Conservation (phyloP, 305 asterid genomes). For the Striga hermonthica region DNA sequence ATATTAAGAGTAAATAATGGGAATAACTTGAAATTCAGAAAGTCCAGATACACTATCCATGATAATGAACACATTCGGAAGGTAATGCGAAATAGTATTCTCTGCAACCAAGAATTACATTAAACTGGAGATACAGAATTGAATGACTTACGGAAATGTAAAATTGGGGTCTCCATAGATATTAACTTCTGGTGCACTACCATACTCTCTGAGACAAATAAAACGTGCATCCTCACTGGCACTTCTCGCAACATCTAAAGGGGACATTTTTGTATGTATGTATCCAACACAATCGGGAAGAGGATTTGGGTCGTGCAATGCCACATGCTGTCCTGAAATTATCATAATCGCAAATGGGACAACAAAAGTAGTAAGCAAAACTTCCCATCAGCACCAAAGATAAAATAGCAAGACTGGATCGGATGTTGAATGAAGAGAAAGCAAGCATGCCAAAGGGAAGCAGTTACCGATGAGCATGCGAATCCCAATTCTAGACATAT, state of each 20-base stretch:
- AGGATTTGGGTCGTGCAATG: conserved; percentile 87
- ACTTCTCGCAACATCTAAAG: conserved; percentile 69
- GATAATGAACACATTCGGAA: not conserved
- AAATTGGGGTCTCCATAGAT: not conserved
- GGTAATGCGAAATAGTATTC: not conserved
- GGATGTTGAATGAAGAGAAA: conserved; percentile 13
- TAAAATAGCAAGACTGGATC: too few relatives aligned
- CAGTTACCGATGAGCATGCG: conserved; percentile 94
- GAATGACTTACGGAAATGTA: not conserved
- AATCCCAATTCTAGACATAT: conserved; percentile 92
- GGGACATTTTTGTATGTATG: conserved; percentile 94
- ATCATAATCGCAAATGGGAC: conserved; percentile 10
- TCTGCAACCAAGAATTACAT: not conserved
- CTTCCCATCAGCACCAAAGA: too few relatives aligned
- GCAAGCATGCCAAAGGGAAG: not conserved
- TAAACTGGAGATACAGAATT: not conserved
- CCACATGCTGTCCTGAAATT: conserved; percentile 92
- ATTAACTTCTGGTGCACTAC: conserved; percentile 74
- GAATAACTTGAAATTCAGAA: too few relatives aligned
- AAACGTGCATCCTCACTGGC: conserved; percentile 94
- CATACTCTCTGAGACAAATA: conserved; percentile 82
- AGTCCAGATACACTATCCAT: not conserved
- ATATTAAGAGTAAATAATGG: conserved; percentile 1
- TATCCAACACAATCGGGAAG: conserved; percentile 84
- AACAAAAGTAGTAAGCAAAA: conserved; percentile 23